Conservation (phyloP, 108 stramenopile species). For the Asterionellopsis glacialis region DNA sequence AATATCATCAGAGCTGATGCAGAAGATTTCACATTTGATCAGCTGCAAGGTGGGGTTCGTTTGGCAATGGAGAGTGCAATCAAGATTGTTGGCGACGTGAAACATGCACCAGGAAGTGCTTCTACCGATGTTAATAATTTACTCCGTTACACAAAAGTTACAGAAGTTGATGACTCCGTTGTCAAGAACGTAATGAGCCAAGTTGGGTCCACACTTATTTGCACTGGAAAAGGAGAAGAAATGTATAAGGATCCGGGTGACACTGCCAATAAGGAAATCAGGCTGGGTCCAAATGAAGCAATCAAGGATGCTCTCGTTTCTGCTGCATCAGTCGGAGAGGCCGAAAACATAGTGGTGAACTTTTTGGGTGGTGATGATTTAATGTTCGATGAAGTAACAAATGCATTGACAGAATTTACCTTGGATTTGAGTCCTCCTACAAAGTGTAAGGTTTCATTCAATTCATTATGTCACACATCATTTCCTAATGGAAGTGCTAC, state of each 20-base stretch:
- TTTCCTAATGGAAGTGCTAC: conserved; percentile 44
- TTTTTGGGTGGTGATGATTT: conserved; percentile 77
- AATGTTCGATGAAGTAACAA: conserved; percentile 56
- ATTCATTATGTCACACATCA: conserved; percentile 42
- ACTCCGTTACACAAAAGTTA: conserved; percentile 39
- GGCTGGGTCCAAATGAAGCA: conserved; percentile 51
- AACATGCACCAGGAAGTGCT: conserved; percentile 37
- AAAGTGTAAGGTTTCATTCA: conserved; percentile 48
- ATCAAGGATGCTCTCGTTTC: conserved; percentile 48
- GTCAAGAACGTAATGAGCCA: conserved; percentile 33
- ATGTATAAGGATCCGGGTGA: conserved; percentile 63
- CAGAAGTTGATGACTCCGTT: conserved; percentile 23
- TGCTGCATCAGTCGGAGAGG: conserved; percentile 21
- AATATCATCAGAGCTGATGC: conserved; percentile 45
- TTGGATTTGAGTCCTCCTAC: conserved; percentile 34
- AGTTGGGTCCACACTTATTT: conserved; percentile 33
- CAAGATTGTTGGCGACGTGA: conserved; percentile 46
- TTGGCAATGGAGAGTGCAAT: conserved; percentile 56
- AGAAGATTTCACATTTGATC: conserved; percentile 36
- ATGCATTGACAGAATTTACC: conserved; percentile 49
- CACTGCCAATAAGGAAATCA: conserved; percentile 37
- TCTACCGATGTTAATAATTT: conserved; percentile 30
- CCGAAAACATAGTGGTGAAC: conserved; percentile 24
- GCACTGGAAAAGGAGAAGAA: conserved; percentile 59
- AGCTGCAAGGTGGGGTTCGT: conserved; percentile 54